Base-by-base conservation (phyloP, 2,329 filamentous ascomycete genomes). In the Hypoxylon rubiginosum region DNA sequence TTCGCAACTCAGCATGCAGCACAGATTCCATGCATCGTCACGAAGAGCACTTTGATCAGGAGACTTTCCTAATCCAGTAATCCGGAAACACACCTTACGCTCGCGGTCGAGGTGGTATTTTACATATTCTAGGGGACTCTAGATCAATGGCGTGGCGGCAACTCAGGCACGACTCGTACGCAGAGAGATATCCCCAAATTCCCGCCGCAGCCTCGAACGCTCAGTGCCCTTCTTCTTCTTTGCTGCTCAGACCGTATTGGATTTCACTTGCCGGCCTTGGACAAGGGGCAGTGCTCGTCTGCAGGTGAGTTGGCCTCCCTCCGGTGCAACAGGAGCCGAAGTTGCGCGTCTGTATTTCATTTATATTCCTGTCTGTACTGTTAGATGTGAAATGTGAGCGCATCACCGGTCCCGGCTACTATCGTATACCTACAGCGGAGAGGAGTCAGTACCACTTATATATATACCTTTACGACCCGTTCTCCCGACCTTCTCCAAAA, bases 401-500 rank as follows among this genome's bases (percentile, higher is more conserved):
- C 21, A 46, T 39, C 36, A 30, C 56, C 24, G 46, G 55, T 61
- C 19, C 51, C 58, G 66, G 59, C 62, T 68, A 68, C 63, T 66
- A 58, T 60, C 17, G 52, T 55, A 66, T 68, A 68, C 39, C 39
- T 43, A 17, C 66, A 39, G 39, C 26, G 21, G 32, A 57, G 55
- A 67, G 36, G 39, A 60, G 51, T 54, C 51, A 34, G 55, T 48
- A 43, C 56, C 62, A 66, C 59, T 32, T 41, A 48, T 28, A 30
- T 50, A 50, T 50, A 50, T 28, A 3, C 19, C 49, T 36, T 50
- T 4, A 32, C 41, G 54, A 26, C 61, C 26, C 30, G 21, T 17
- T n/a, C 50, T 63, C 59, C 62, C 60, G 58, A 64, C 45, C 26
- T 63, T 68, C 66, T 68, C 66, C 66, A 68, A 68, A 66, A 60